Percentiles rank a stretch among this genome's conserved stretches.
Evolutionary conservation across 192 early-diverging fungal species (phyloP).

Genomic region (Funneliformis geosporum): DNA sequence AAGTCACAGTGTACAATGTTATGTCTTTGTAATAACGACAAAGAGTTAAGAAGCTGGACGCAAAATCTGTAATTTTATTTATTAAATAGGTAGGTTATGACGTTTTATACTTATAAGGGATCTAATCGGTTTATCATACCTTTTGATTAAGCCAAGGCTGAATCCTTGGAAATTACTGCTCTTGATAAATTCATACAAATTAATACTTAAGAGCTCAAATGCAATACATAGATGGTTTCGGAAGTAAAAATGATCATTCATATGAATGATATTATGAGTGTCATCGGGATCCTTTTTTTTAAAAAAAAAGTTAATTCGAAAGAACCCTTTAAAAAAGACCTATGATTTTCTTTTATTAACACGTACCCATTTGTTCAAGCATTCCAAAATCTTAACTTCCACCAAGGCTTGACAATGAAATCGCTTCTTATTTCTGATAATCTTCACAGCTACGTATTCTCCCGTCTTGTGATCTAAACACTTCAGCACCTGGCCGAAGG

Average conservation of each 20-base stretch:
- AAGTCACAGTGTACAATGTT: constrained; percentile 94
- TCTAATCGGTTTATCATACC: constrained; percentile 37
- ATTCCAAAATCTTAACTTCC: constrained; percentile 92
- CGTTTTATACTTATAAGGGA: background rate
- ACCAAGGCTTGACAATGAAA: constrained; percentile 95
- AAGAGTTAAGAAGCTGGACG: constrained; percentile 80
- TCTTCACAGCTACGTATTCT: constrained; percentile 85
- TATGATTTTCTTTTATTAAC: background rate
- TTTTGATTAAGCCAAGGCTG: constrained; percentile 68
- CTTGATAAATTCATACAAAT: constrained; percentile 97
- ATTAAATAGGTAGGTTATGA: constrained; percentile 34
- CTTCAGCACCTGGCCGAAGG: constrained; percentile 94
- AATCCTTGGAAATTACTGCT: constrained; percentile 89
- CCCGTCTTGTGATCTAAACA: constrained; percentile 93
- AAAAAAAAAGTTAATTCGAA: background rate
- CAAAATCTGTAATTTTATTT: constrained; percentile 61
- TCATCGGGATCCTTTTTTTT: constrained; percentile 68
- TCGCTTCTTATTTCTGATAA: constrained; percentile 94
- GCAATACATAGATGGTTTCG: constrained; percentile 95
- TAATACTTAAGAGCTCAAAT: constrained; percentile 90
- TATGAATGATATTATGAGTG: constrained; percentile 79
- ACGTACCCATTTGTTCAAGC: constrained; percentile 75
- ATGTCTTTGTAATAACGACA: constrained; percentile 70
- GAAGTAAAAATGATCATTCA: constrained; percentile 92
- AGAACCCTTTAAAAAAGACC: background rate